Base-by-base conservation (phyloP, 352 stramenopile genomes). In the Phytophthora megakarya region DNA sequence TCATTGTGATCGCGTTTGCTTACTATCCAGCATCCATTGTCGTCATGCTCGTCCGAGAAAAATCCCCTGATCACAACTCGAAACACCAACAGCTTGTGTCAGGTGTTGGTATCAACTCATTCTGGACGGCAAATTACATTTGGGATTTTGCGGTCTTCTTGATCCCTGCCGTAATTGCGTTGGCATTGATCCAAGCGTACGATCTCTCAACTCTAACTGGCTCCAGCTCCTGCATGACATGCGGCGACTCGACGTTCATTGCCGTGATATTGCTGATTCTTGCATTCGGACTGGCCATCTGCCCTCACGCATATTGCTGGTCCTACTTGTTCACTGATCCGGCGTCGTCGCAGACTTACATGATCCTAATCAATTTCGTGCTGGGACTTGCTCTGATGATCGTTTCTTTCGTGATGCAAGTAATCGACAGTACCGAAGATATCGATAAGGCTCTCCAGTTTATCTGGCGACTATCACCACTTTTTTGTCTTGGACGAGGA, bases 61-160 rank as follows among this genome's bases (percentile, higher is more conserved):
- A 67, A 42, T 82, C 93, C 80, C 82, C n/a, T 18, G 19, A 93
- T 97, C 72, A 81, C 66, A 98, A 98, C 66, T 92, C 95, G 1
- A 99, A 99, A 70, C 97, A 99, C 76, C 87, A 97, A 61, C 91
- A 98, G 70, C 84, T 80, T 51, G 95, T 99, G 18, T 96, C 88
- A 3, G 97, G 97, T 7, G 95, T 98, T 11, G 81, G 79, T 19
- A 74, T 98, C n/a, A 65, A 64, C 0, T 80, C 91, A 3, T 99
- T 98, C 69, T 99, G 97, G 97, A 39, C 96, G 1, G 88, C 90
- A n/a, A 98, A 96, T 37, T 98, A 91, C 58, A 50, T 89, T 13
- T 98, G 91, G 78, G 95, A 99, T 54, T 70, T 96, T 33, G 35
- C 90, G 3, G 89, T 93, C 35, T 98, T 97, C 75, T 57, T 92